A percentile compares a stretch with the other conserved stretches of the same genome.
These are phyloP conservation scores for Lomentospora prolificans DNA, from an alignment of 2,329 filamentous ascomycete genomes.

Conservation along the genomic window DNA sequence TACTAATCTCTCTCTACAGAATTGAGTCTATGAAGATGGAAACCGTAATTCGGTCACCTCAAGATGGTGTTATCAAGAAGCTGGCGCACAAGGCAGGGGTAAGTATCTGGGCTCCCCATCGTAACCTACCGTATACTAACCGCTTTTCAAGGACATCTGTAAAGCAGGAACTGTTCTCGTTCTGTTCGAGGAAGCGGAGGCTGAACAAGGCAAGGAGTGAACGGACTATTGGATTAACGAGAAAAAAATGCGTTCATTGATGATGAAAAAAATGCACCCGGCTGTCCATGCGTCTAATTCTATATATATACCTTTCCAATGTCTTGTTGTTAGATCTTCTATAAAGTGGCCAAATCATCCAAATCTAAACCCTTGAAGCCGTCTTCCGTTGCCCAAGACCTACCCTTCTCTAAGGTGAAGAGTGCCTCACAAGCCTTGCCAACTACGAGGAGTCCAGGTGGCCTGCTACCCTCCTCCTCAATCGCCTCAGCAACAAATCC, in stretches of 20 bases:
- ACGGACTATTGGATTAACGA: too few relatives aligned
- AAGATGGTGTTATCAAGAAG: constrained; percentile 60
- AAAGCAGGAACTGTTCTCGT: constrained; percentile 68
- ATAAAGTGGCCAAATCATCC: constrained; percentile 14
- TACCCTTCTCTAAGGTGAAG: constrained; percentile 42
- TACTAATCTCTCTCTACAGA: constrained; percentile 26
- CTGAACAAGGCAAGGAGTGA: neutral
- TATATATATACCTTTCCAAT: neutral
- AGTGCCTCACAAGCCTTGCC: constrained; percentile 77
- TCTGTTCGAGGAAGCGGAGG: constrained; percentile 50
- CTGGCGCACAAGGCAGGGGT: constrained; percentile 67
- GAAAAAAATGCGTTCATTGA: too few relatives aligned
- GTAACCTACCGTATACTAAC: constrained; percentile 13
- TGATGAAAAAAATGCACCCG: neutral
- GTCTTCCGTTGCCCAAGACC: constrained; percentile 78
- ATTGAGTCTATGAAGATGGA: constrained; percentile 92
- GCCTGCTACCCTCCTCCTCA: constrained; percentile 79
- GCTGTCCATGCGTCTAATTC: neutral
- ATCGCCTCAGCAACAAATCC: constrained; percentile 71
- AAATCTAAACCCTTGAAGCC: constrained; percentile 67
- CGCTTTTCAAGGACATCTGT: constrained; percentile 54
- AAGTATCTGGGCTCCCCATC: constrained; percentile 23
- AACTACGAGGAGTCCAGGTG: constrained; percentile 80
- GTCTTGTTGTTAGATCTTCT: neutral
- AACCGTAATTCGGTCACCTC: constrained; percentile 69